Base-by-base conservation (phyloP, 164 flowering plant species). In the Santalum album region DNA sequence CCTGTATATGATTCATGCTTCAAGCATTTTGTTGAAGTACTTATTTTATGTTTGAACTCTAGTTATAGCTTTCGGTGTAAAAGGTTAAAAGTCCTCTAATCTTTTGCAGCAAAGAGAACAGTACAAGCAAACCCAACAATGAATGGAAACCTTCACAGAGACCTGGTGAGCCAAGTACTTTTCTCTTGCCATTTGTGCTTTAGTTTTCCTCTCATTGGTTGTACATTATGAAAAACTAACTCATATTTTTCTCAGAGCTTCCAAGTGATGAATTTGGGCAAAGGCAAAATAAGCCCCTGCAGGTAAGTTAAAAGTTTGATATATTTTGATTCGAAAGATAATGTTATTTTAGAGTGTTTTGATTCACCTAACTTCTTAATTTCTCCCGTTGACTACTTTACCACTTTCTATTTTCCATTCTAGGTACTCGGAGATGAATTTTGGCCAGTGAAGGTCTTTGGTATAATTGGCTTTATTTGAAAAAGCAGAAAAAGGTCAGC, bases 381-480 rank as follows among this genome's bases (percentile, higher is more conserved):
- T 32, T 24, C 5, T 26, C 53, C 25, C 40, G 6, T 0, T 25
- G 19, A 20, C 16, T 15, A 1, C 20, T 36, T 4, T 25, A 2
- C 4, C n/a, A 25, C 44, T 7, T 50, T 21, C 1, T 62, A 9
- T 22, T 55, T 25, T 43, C 25, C 26, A 50, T 1, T 74, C 73
- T 83, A 88, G 96, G 78, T 89, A 89, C 50, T 86, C 96, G 0
- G 95, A 84, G 73, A 91, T 91, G 98, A 86, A 79, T 70, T 84
- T 91, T 76, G 86, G 90, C 65, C 81, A 86, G 74, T 86, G 80
- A 87, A 75, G 61, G 72, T 55, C 56, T 42, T 74, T 62, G 55
- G 46, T 62, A 55, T 40, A 54, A 60, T 57, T 57, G 68, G 49
- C 70, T 59, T 51, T 65, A 57, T 72, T 73, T n/a, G n/a, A 79